Evolutionary conservation across 2,329 filamentous ascomycete species (phyloP), one percentile per base, ranked within the genome.

Genomic region (Keithomyces neogunnii): DNA sequence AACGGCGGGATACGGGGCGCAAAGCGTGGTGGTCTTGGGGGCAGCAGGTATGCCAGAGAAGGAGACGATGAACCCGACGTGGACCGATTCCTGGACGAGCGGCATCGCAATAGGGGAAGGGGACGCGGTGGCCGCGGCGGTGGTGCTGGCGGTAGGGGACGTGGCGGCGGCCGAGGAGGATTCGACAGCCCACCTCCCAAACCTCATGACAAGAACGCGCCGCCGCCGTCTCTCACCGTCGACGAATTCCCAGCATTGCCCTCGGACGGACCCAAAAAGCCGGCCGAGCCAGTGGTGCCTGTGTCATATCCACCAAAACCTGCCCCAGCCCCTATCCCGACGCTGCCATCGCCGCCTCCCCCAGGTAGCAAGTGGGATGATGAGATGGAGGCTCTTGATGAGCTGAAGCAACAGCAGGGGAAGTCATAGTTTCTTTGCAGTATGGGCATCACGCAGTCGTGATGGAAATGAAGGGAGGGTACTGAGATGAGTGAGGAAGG

Each of bases 311-410:
- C 47, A 29, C 47, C 30, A 6, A 48, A 46, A 38, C 9, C 50
- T 33, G 44, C 49, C 7, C n/a, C 26, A 1, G 39, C 32, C 2
- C 31, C 54, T 8, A 38, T 54, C 4, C 58, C 60, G 8, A 56
- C 62, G 1, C 59, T 59, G 10, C 60, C 61, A 1, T 46, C 65
- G 44, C 60, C 64, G 3, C 66, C 50, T 61, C 70, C 13, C 43
- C 52, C 52, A 1, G 63, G 73, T 7, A 72, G 66, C 9, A 69
- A 75, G 50, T 82, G 79, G 79, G 79, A 76, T 48, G 79, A 82
- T 36, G 79, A 82, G 64, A 77, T 82, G 70, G 76, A 76, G 47
- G 74, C 69, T 4, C 64, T 75, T 10, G 75, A 79, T 30, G 71
- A 67, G 33, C 51, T 55, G n/a, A 64, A 62, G 44, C 57, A 19